These are phyloP conservation scores for Atalantia buxifolia DNA, from an alignment of 345 rosid genomes.

Conservation along the genomic window DNA sequence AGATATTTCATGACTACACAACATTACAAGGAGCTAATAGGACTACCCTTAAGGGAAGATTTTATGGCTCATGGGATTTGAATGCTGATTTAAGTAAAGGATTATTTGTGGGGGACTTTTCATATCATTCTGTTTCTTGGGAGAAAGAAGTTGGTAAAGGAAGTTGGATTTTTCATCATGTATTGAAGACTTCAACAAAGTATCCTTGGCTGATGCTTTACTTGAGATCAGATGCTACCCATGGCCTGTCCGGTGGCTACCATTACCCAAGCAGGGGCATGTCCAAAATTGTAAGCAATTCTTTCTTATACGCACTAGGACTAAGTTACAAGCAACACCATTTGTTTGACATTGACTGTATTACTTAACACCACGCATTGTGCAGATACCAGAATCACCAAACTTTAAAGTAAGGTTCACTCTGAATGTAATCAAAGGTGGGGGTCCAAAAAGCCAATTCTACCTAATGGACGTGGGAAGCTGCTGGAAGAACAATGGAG, in stretches of 20 bases:
- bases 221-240: conserved; percentile 53
- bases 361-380: not conserved
- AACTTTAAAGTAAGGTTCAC: conserved; percentile 44
- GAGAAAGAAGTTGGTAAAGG: conserved; percentile 45
- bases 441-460: conserved; percentile 50
- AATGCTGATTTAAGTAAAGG: conserved; percentile 35
- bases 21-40: conserved; percentile 29
- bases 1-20: conserved; percentile 51
- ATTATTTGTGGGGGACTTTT: conserved; percentile 22
- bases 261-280: conserved; percentile 60
- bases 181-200: conserved; percentile 51
- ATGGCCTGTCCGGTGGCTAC: conserved; percentile 55
- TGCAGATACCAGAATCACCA: conserved; percentile 43
- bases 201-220: conserved; percentile 73
- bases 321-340: not conserved
- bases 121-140: conserved; percentile 49
- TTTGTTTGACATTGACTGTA: not conserved
- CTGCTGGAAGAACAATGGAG: conserved; percentile 62
- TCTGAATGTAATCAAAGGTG: conserved; percentile 43
- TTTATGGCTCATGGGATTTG: conserved; percentile 65
- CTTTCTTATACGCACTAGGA: not conserved
- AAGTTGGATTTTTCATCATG: conserved; percentile 55
- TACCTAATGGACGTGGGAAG: conserved; percentile 49
- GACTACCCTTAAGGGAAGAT: conserved; percentile 39
- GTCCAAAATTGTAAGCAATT: conserved; percentile 46